Percentiles rank a stretch among this genome's conserved stretches.
Evolutionary conservation across 1,139 yeast species (phyloP).

Genomic region (Magnusiomyces tetraspermus): DNA sequence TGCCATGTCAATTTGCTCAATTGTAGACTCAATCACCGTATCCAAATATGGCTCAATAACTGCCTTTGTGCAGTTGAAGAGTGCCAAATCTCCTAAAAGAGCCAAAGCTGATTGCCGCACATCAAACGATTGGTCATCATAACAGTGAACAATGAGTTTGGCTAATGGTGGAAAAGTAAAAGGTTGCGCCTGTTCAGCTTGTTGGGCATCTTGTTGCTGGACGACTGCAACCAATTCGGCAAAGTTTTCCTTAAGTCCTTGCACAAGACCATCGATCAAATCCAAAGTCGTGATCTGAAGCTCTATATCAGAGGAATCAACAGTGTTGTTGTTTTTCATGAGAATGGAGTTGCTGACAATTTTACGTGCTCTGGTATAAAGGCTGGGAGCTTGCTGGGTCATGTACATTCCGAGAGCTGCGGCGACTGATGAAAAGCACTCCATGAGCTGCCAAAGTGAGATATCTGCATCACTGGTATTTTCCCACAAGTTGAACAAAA

Average conservation of each 20-base stretch:
- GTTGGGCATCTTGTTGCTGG: too few species aligned
- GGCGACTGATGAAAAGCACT: conserved; percentile 87
- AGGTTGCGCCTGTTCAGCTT: too few species aligned
- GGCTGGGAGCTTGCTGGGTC: conserved; percentile 83
- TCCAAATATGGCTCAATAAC: conserved; percentile 50
- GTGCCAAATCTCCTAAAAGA: conserved; percentile 76
- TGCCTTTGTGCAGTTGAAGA: conserved; percentile 40
- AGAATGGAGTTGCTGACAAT: conserved; percentile 63
- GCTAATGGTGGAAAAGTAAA: conserved; percentile 51
- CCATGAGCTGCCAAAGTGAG: conserved; percentile 84
- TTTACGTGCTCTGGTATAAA: conserved; percentile 68
- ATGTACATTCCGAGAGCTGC: conserved; percentile 76
- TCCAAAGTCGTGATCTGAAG: conserved; percentile 84
- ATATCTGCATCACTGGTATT: conserved; percentile 62
- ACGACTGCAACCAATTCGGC: conserved; percentile 42
- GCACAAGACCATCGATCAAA: conserved; percentile 82
- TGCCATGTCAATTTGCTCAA: conserved; percentile 48
- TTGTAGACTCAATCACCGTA: conserved; percentile 51
- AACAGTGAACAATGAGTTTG: conserved; percentile 57
- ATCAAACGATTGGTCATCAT: conserved; percentile 70
- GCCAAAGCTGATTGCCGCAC: conserved; percentile 93
- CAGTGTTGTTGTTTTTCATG: conserved; percentile 52
- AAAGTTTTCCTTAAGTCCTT: conserved; percentile 66
- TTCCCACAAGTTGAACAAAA: conserved; percentile 74
- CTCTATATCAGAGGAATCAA: conserved; percentile 61